Evolutionary conservation across 2,329 filamentous ascomycete species (phyloP), one percentile per base, ranked within the genome.

Genomic region (Pleomassaria siparia): DNA sequence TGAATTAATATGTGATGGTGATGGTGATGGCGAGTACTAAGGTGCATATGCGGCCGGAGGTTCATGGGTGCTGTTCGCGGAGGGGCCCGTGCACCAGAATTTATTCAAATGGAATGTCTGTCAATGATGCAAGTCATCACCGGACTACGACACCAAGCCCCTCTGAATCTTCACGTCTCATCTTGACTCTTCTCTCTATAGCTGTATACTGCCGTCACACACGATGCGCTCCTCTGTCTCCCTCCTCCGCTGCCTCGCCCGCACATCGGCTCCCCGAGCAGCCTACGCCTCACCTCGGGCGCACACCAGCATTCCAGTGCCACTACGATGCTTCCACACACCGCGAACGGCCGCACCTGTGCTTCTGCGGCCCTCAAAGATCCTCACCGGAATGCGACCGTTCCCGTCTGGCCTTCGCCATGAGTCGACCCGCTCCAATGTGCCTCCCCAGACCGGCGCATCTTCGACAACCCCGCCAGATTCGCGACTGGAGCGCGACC

Each of bases 401-500:
- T 47, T 39, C 39, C 45, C 2, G 11, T 25, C 46, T 29, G 13
- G 24, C 21, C 44, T 47, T 30, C 64, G 67, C 36, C 61, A 58
- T 42, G 60, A 68, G 37, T 67, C 65, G 13, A 56, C 54, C 28
- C 45, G 49, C 24, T 56, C 63, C 2, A 40, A 25, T 0, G 45
- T 57, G 12, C 53, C 63, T 2, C 36, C 45, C 43, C 48, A 61
- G 58, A 51, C 54, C 20, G 45, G 45, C 11, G 58, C 63, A 28
- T 56, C 67, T 10, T 62, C 62, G 10, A 62, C 63, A 10, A 58
- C 54, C 22, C 57, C 69, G 10, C 63, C 64, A 21, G 58, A 62
- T 54, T 70, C 70, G n/a, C 61, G 66, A 20, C 60, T 69, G 16
- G 64, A 66, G 29, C 67, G 64, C 49, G 56, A 67, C 53, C 67